Base-by-base conservation (phyloP, 495 filamentous ascomycete species). In the Penicillium steckii region DNA sequence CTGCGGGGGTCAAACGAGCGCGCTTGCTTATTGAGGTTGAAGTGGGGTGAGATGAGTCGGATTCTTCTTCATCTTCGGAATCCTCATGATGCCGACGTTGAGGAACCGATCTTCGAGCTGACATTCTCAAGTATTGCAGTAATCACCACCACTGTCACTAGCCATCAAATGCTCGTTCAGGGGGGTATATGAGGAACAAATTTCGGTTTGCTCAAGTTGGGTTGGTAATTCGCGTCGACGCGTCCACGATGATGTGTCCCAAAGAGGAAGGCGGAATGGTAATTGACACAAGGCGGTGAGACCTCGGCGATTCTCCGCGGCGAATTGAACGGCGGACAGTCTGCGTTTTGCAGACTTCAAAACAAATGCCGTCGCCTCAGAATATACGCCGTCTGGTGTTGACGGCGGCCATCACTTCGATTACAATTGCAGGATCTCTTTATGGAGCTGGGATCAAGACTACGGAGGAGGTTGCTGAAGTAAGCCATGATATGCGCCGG, bases 371-470 rank as follows among this genome's bases (percentile, higher is more conserved):
- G 4, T 58, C 60, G 12, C 62, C 65, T 46, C 59, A 60, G 21
- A 73, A 71, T 43, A 29, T 66, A 0, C 61, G 62, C 37, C 66
- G 62, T 13, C 32, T 80, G n/a, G 63, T 81, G 3, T 59, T 79
- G 44, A 73, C 80, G 2, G 69, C 62, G 10, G 69, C 78, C 4
- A 72, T 80, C 7, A 68, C 71, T 9, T 69, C 73, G 6, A 70
- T 80, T n/a, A 80, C 78, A 5, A 76, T 74, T 21, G 70, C 70
- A 1, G 79, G 80, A 15, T 72, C 76, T 13, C 72, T 77, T 33
- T 82, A 82, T 53, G 80, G 80, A 10, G 80, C 80, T 25, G 74
- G 77, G 3, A 25, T 82, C 40, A 82, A 82, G 62, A 77, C 70
- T 1, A 55, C 71, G 21, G 60, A 72, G 50, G 75, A 84, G 42